These are phyloP conservation scores for Ogataea nakhonphanomensis DNA, from an alignment of 805 yeast species.

Conservation along the genomic window DNA sequence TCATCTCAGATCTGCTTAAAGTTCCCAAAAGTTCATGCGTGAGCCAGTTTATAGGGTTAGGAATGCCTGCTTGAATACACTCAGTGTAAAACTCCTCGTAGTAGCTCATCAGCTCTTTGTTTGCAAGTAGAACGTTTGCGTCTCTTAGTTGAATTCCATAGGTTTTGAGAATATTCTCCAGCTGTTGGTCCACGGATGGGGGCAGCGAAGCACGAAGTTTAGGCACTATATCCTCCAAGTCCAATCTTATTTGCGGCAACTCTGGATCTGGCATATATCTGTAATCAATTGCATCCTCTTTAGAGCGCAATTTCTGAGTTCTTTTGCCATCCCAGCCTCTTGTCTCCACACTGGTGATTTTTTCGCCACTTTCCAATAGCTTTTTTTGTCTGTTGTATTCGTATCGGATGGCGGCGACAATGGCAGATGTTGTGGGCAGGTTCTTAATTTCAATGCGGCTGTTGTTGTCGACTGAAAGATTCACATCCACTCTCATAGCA, in stretches of 20 bases:
- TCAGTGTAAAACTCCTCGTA: conserved; percentile 43
- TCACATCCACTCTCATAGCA: conserved; percentile 92
- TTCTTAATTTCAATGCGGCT: conserved; percentile 87
- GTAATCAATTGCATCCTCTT: conserved; percentile 82
- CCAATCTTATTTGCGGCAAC: conserved; percentile 55
- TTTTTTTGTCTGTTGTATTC: conserved; percentile 72
- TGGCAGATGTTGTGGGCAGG: conserved; percentile 78
- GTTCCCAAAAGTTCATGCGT: conserved; percentile 78
- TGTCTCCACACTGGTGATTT: conserved; percentile 50
- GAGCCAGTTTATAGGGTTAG: conserved; percentile 65
- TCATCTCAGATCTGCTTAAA: conserved; percentile 47
- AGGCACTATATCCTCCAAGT: conserved; percentile 39
- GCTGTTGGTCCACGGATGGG: conserved; percentile 55
- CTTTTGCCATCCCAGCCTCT: conserved; percentile 86
- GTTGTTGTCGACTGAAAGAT: conserved; percentile 72
- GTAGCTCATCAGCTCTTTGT: conserved; percentile 47
- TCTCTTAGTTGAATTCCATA: conserved; percentile 64
- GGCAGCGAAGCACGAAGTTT: conserved; percentile 45
- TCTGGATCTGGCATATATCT: conserved; percentile 96
- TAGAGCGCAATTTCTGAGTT: conserved; percentile 67
- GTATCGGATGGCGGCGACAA: conserved; percentile 65
- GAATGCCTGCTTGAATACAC: conserved; percentile 35
- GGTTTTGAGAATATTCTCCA: conserved; percentile 48
- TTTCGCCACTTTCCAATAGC: conserved; percentile 37
- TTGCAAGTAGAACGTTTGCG: conserved; percentile 63